Base-by-base conservation (phyloP, 345 rosid genomes). In the Conringia planisiliqua region DNA sequence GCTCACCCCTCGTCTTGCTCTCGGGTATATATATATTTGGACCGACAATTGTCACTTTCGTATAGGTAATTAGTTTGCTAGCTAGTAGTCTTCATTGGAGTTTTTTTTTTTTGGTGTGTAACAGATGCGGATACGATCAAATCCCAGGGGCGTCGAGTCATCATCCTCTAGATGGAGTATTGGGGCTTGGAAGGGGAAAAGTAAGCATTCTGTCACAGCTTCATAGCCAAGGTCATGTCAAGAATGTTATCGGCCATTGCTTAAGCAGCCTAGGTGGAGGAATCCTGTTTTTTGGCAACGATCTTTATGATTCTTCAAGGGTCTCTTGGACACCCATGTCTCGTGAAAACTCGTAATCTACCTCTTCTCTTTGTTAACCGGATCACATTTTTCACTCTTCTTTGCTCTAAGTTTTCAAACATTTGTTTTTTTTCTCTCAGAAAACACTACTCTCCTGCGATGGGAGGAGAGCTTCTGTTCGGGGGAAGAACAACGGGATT, bases 141-240 rank as follows among this genome's bases (percentile, higher is more conserved):
- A 40, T 78, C 62, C 87, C 91, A 3, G 91, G 94, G 22, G 66
- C 79, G 17, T 86, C 89, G 4, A 52, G 77, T 59, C n/a, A 89
- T 82, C 95, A 89, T 81, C 95, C 96, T 50, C 48, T 92, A n/a
- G 99, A 95, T 47, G 99, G 98, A 79, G 87, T 92, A 20, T 85
- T 95, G 30, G 99, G 99, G n/a, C 98, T 95, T 18, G 97, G 99
- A 17, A 92, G 80, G 71, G 99, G 98, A 17, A 85, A 83, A 80
- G 70, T 94, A 54, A 87, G 97, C 90, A 80, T 92, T 39, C 33
- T 87, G 4, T 86, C 96, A 10, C 99, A 92, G 84, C 98, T 95
- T 71, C 80, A 84, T 57, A 73, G 79, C 38, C 89, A 85, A 67
- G 90, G 93, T 60, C 65, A 86, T 43, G 89, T 88, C 59, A 62